These are phyloP conservation scores for Ephemerocybe angulata DNA, from an alignment of 768 basidiomycete genomes.

Conservation along the genomic window DNA sequence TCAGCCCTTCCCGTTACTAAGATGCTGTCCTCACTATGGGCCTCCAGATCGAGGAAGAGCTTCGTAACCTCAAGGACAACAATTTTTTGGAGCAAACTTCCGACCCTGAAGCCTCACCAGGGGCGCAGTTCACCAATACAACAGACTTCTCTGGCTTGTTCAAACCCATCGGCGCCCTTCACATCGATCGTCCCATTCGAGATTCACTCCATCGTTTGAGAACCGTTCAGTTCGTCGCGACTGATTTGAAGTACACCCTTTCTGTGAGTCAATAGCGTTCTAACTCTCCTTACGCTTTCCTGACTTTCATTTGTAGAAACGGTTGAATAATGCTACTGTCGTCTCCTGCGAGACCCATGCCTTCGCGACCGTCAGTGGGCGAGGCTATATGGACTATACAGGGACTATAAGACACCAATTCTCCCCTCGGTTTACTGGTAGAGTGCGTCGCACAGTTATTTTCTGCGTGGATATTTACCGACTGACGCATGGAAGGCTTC, in stretches of 20 bases:
- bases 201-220: not conserved
- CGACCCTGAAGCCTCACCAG: not conserved
- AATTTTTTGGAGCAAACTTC: not conserved
- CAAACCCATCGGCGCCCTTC: not conserved
- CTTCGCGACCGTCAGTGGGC: slow-evolving; percentile 23
- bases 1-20: not conserved
- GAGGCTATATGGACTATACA: slow-evolving; percentile 41
- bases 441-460: slow-evolving; percentile 30
- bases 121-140: slow-evolving; percentile 10
- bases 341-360: slow-evolving; percentile 38
- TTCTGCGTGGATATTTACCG: not conserved
- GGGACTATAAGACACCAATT: slow-evolving; percentile 77
- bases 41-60: not conserved
- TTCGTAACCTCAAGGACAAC: slow-evolving; percentile 1
- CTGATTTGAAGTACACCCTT: slow-evolving; percentile 11
- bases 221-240: slow-evolving; percentile 1
- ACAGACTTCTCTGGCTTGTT: slow-evolving; percentile 39
- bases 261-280: slow-evolving; percentile 9
- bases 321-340: slow-evolving; percentile 42
- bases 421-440: slow-evolving; percentile 57
- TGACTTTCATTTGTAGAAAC: slow-evolving; percentile 35
- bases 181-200: not conserved
- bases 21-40: not conserved
- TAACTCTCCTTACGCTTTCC: not conserved
- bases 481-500: slow-evolving; percentile 26